Percentiles rank a stretch among this genome's conserved stretches.
These are phyloP conservation scores for Lactifluus pinguis DNA, from an alignment of 768 basidiomycete species.

Conservation along the genomic window DNA sequence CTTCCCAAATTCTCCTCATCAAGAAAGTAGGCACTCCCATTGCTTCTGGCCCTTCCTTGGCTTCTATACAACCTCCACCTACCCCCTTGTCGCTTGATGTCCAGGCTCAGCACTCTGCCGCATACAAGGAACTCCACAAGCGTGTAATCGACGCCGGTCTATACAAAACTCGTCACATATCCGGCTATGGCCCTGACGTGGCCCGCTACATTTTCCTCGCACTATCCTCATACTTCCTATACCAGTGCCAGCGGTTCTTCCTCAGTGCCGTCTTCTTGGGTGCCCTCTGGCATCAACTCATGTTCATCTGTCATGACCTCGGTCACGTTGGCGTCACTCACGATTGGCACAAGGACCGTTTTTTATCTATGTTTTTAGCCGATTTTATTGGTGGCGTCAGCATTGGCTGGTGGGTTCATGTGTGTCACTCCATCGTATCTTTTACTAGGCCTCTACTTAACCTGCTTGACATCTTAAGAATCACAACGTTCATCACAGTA, in stretches of 20 bases:
- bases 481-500: slow-evolving; percentile 94
- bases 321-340: slow-evolving; percentile 94
- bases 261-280: slow-evolving; percentile 77
- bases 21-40: slow-evolving; percentile 27
- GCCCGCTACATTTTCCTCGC: slow-evolving; percentile 68
- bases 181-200: slow-evolving; percentile 86
- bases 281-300: slow-evolving; percentile 89
- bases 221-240: slow-evolving; percentile 48
- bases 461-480: slow-evolving; percentile 40
- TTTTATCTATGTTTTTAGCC: slow-evolving; percentile 71
- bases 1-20: slow-evolving; percentile 58
- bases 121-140: slow-evolving; percentile 73
- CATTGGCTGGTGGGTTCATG: slow-evolving; percentile 96
- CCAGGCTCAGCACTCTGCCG: slow-evolving; percentile 61
- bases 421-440: slow-evolving; percentile 37
- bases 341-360: slow-evolving; percentile 69
- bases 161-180: slow-evolving; percentile 72
- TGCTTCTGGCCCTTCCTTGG: slow-evolving; percentile 33
- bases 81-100: slow-evolving; percentile 44
- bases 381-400: slow-evolving; percentile 89
- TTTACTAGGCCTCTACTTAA: neutral
- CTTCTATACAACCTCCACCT: slow-evolving; percentile 43
- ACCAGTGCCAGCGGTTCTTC: slow-evolving; percentile 55
- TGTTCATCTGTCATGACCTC: slow-evolving; percentile 88
- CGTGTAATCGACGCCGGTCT: slow-evolving; percentile 71